A percentile compares a stretch with the other conserved stretches of the same genome.
These are phyloP conservation scores for Vanilla planifolia DNA, from an alignment of 106 monocot species.

Conservation along the genomic window DNA sequence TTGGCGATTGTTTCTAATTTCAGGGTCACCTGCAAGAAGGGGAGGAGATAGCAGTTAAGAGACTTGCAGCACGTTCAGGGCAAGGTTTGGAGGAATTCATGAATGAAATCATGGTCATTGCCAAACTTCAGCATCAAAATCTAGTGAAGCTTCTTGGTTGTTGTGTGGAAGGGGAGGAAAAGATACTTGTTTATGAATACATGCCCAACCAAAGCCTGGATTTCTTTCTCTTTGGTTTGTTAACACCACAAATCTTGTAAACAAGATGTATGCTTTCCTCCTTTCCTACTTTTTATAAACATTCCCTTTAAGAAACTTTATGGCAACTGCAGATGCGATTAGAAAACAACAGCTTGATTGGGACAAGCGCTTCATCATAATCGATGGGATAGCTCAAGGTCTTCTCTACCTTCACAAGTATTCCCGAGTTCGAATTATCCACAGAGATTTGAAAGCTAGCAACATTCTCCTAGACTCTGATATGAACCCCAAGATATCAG, in stretches of 20 bases:
- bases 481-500: constrained; percentile 8
- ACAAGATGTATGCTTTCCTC: background rate
- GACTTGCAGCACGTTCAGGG: constrained; percentile 9
- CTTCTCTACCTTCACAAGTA: constrained; percentile 15
- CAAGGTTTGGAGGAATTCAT: constrained; percentile 14
- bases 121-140: constrained; percentile 18
- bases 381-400: constrained; percentile 4
- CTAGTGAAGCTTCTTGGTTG: constrained; percentile 12
- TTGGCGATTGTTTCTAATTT: too few relatives aligned
- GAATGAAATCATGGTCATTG: constrained; percentile 15
- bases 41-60: constrained; percentile 13
- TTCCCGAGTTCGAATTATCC: constrained; percentile 9
- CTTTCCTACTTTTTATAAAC: background rate
- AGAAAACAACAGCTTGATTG: background rate
- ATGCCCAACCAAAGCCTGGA: constrained; percentile 13
- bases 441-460: constrained; percentile 16
- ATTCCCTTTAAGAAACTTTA: background rate
- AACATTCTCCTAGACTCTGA: constrained; percentile 12
- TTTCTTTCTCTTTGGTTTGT: constrained; percentile 14
- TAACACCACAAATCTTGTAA: background rate
- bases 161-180: constrained; percentile 17
- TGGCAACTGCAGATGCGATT: background rate
- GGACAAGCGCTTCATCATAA: background rate
- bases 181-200: constrained; percentile 13
- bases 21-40: constrained; percentile 1